phyloP scores from a whole-genome alignment of 2,329 filamentous ascomycete genomes.

The Pseudocercospora fuligena region DNA sequence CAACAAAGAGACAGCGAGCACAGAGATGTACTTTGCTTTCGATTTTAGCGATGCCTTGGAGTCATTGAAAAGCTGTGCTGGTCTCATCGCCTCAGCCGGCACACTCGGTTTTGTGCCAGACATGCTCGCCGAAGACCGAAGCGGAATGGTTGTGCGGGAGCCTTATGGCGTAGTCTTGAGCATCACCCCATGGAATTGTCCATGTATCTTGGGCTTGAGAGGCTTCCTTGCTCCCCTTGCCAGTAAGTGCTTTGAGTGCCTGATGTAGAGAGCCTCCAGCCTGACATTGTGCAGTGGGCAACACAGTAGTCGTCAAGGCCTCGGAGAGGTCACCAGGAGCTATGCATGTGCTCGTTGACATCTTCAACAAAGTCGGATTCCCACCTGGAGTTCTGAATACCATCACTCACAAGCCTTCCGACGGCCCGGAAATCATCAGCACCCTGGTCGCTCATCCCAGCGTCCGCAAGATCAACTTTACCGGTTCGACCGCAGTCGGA shows the following conservation, averaged over 20 bases:
- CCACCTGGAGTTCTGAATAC: constrained; percentile 75
- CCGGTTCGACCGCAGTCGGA: constrained; percentile 68
- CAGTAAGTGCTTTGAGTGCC: constrained; percentile 9
- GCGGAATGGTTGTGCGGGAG: constrained; percentile 66
- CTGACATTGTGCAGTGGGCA: constrained; percentile 57
- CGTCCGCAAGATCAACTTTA: constrained; percentile 77
- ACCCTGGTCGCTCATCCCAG: constrained; percentile 67
- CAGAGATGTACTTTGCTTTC: constrained; percentile 43
- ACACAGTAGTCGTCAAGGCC: constrained; percentile 73
- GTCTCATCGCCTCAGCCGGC: constrained; percentile 50
- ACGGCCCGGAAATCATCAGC: constrained; percentile 69
- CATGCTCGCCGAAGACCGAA: constrained; percentile 57
- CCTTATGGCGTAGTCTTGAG: constrained; percentile 77
- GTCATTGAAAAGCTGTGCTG: constrained; percentile 57
- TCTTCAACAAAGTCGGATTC: constrained; percentile 67
- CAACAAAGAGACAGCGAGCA: constrained; percentile 60
- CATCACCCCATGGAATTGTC: constrained; percentile 75
- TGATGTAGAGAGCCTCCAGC: neutral
- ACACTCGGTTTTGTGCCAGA: constrained; percentile 54
- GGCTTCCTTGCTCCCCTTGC: constrained; percentile 64
- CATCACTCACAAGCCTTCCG: constrained; percentile 61
- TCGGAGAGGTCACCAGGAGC: constrained; percentile 69
- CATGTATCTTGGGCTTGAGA: constrained; percentile 53
- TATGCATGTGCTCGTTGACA: constrained; percentile 59
- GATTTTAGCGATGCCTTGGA: constrained; percentile 46